A percentile compares a stretch with the other conserved stretches of the same genome.
Conservation (phyloP, 768 basidiomycete species). For the Tylopilus felleus region DNA sequence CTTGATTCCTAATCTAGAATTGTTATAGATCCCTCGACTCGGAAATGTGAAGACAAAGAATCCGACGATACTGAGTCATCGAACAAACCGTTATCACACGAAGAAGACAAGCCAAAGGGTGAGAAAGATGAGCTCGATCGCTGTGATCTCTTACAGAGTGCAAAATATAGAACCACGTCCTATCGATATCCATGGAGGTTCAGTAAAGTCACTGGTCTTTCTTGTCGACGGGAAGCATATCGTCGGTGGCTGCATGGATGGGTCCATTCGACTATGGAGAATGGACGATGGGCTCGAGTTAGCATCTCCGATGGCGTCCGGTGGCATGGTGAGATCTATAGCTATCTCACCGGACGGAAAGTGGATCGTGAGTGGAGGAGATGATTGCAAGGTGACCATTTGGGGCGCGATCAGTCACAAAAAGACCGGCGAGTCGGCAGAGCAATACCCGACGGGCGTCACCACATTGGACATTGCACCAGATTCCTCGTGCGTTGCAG, state of each 20-base stretch:
- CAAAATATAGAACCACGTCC: not conserved
- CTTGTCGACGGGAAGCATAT: conserved; percentile 6
- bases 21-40: not conserved
- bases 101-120: not conserved
- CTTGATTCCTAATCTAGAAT: not conserved
- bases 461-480: conserved; percentile 8
- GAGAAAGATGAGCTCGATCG: not conserved
- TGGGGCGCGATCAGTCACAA: conserved; percentile 2
- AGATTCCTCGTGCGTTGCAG: not conserved
- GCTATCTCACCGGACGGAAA: conserved; percentile 6
- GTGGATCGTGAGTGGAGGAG: conserved; percentile 7
- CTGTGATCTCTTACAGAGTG: not conserved
- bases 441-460: not conserved
- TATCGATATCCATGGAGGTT: not conserved
- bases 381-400: not conserved
- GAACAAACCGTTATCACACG: not conserved
- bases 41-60: not conserved
- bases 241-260: conserved; percentile 3
- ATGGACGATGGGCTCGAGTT: not conserved
- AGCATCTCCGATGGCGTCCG: not conserved
- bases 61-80: not conserved
- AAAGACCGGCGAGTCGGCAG: not conserved
- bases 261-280: conserved; percentile 9
- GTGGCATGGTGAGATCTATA: not conserved
- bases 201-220: conserved; percentile 5